Base-by-base conservation (phyloP, 192 early-diverging fungal species). In the Mortierella hygrophila region DNA sequence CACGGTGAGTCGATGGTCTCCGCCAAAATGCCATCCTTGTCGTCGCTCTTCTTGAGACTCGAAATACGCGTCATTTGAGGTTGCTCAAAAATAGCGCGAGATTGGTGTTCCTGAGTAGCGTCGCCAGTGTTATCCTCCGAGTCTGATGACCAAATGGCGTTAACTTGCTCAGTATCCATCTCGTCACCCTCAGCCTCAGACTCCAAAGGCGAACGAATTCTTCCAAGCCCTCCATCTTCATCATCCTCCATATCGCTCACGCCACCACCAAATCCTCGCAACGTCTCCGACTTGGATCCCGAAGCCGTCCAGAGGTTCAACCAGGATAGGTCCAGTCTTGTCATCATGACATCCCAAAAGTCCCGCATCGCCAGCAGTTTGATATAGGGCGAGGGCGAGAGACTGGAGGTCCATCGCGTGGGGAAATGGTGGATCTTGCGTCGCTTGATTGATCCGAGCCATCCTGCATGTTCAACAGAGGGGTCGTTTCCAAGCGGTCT, bases 391-490 rank as follows among this genome's bases (percentile, higher is more conserved):
- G 82, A 79, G 3, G 77, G 82, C 1, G 82, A 85, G 21, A 80
- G 68, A 8, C 60, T 81, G 6, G 83, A 86, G 0, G 84, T 86
- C 84, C 84, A 86, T 3, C 74, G 74, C 6, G 75, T 86, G 4
- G 84, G 78, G 47, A 78, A 86, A 37, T 86, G 84, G 26, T 86
- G 84, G 20, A 86, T 77, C 79, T 86, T 86, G 21, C 84, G 74
- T n/a, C 84, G 41, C 47, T 86, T 86, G 76, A 77, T 78, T 40
- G 84, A 86, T 35, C 75, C 79, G 26, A 86, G 63, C 84, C 84
- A 86, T 32, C 74, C 68, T 10, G 65, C 46, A 20, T 79, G 69
- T 26, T 79, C 77, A 0, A 79, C 13, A 9, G 82, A 74, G 7
- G 75, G 78, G 29, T 73, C 75, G 40, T 86, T 86, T 32, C 84